Base-by-base conservation (phyloP, 129 eudicot genomes). In the Chrysanthemum lavandulifolium region DNA sequence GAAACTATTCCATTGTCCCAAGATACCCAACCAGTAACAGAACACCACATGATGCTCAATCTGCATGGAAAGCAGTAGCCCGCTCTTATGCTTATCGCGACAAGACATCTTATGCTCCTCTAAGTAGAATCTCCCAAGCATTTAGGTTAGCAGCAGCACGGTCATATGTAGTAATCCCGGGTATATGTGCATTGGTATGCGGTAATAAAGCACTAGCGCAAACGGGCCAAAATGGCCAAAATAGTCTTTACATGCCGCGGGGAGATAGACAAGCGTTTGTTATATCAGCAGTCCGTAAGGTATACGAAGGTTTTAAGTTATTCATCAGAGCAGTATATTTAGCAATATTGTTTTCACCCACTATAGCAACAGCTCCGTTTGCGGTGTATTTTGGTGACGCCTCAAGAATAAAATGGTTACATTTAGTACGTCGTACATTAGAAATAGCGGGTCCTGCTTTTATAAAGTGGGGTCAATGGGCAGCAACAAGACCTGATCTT, bases 391-490 rank as follows among this genome's bases (percentile, higher is more conserved):
- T 86, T 29, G 93, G 97, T 65, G 81, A 68, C 13, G 48, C 70
- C 10, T 90, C 86, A 31, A 84, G 98, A 57, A 86, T 87, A 79
- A 11, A 52, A 14, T 94, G 96, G 98, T 91, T 94, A 64, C 90
- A 78, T 60, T 73, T 88, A 60, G 97, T 90, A 67, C 96, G 80
- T 45, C 87, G 68, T 3, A 88, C 98, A 3, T 82, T 94, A 29
- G 95, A 87, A 80, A 82, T 47, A 79, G 98, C 97, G 12, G 97
- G 98, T 47, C 98, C 98, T 2, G 97, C 98, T 19, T 94, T 94
- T 65, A 94, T 94, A 67, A 94, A 90, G 72, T 94, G 98, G 98
- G 98, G 98, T 53, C 97, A 94, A 45, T 94, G 98, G 98, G 98
- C 97, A 13, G 97, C 98, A 68, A 87, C 97, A 40, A 82, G 98